These are phyloP conservation scores for Ogataea naganishii DNA, from an alignment of 805 yeast species.

Conservation along the genomic window DNA sequence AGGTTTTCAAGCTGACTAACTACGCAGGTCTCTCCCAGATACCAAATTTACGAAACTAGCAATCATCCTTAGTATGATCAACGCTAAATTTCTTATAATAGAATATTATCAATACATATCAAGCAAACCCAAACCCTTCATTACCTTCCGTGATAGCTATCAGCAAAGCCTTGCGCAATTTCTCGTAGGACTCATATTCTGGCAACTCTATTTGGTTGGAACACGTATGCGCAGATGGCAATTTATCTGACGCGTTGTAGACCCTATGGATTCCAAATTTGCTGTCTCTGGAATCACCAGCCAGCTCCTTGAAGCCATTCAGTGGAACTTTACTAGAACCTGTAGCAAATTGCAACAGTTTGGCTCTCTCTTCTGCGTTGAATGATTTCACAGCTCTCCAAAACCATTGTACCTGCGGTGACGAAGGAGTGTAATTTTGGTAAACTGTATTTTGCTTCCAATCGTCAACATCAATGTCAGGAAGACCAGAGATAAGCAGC, in stretches of 20 bases:
- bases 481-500: slow-evolving; percentile 85
- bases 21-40: no score
- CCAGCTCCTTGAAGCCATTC: slow-evolving; percentile 83
- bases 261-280: slow-evolving; percentile 87
- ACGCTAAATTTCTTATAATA: no score
- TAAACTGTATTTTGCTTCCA: slow-evolving; percentile 86
- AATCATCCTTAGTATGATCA: no score
- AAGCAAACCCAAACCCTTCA: slow-evolving; percentile 90
- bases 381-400: slow-evolving; percentile 97
- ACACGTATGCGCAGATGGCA: slow-evolving; percentile 96
- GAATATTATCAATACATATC: no score
- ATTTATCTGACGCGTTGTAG: slow-evolving; percentile 73
- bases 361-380: slow-evolving; percentile 90
- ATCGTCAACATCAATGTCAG: slow-evolving; percentile 92
- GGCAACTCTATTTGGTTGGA: slow-evolving; percentile 94
- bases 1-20: no score
- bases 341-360: slow-evolving; percentile 87
- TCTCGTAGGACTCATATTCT: slow-evolving; percentile 82
- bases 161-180: slow-evolving; percentile 69
- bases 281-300: slow-evolving; percentile 79
- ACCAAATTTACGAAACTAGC: no score
- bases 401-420: slow-evolving; percentile 90
- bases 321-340: slow-evolving; percentile 96
- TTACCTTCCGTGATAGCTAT: slow-evolving; percentile 90
- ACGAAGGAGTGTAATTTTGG: slow-evolving; percentile 71